These are phyloP conservation scores for Yamadazyma pseudoaaseri DNA, from an alignment of 1,139 yeast genomes.

Conservation along the genomic window DNA sequence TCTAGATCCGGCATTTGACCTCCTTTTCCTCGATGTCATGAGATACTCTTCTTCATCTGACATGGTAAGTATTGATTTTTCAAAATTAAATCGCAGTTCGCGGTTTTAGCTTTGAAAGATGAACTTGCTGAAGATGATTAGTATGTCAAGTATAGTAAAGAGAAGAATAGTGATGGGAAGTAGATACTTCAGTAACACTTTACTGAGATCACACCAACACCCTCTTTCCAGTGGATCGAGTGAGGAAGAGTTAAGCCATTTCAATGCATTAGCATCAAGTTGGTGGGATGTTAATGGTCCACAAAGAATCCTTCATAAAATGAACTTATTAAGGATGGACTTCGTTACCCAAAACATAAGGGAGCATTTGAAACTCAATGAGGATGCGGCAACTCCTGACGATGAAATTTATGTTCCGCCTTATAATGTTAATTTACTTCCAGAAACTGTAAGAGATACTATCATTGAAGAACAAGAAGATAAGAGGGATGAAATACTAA, in stretches of 20 bases:
- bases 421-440: slow-evolving; percentile 65
- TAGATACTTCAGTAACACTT: background rate
- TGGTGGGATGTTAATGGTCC: slow-evolving; percentile 99
- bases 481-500: slow-evolving; percentile 41
- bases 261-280: slow-evolving; percentile 76
- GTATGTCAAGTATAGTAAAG: too few species aligned
- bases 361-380: slow-evolving; percentile 44
- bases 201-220: background rate
- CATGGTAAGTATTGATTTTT: slow-evolving; percentile 14
- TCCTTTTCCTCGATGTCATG: slow-evolving; percentile 70
- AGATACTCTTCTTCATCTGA: slow-evolving; percentile 40
- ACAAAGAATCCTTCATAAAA: slow-evolving; percentile 88
- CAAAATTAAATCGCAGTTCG: background rate
- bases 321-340: slow-evolving; percentile 89
- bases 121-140: too few species aligned
- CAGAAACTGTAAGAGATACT: slow-evolving; percentile 46
- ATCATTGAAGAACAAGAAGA: slow-evolving; percentile 50
- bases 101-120: background rate
- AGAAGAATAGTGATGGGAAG: too few species aligned
- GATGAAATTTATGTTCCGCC: slow-evolving; percentile 75
- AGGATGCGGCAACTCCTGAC: slow-evolving; percentile 31
- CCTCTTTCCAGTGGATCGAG: slow-evolving; percentile 30
- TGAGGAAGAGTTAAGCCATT: slow-evolving; percentile 67
- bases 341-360: slow-evolving; percentile 67
- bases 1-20: slow-evolving; percentile 90